phyloP scores from a whole-genome alignment of 768 basidiomycete species.

The Russula sp. region DNA sequence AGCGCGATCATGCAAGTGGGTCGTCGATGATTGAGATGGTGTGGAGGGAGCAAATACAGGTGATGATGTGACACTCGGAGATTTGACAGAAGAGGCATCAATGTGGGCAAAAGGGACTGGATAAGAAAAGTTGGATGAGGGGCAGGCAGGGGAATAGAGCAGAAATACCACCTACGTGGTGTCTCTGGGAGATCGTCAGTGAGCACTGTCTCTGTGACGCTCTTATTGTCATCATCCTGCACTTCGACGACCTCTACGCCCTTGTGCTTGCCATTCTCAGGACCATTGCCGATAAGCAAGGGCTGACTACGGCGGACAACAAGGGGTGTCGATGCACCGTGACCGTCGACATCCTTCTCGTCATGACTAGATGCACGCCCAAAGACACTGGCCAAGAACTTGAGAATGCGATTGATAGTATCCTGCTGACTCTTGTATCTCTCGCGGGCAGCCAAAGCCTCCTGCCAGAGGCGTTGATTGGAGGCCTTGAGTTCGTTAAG shows the following conservation, averaged over 20 bases:
- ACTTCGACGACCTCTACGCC: slow-evolving; percentile 31
- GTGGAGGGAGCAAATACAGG: slow-evolving; percentile 1
- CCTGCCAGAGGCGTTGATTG: slow-evolving; percentile 90
- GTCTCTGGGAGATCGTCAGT: neutral
- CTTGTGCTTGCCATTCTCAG: slow-evolving; percentile 33
- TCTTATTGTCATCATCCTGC: slow-evolving; percentile 36
- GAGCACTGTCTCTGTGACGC: slow-evolving; percentile 20
- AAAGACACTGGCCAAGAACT: slow-evolving; percentile 92
- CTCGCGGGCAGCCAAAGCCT: slow-evolving; percentile 69
- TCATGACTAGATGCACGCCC: slow-evolving; percentile 39
- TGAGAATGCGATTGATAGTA: slow-evolving; percentile 90
- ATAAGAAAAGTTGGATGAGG: neutral
- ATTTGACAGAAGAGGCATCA: slow-evolving; percentile 13
- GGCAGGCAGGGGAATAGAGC: neutral
- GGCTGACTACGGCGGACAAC: slow-evolving; percentile 49
- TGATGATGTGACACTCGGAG: slow-evolving; percentile 3
- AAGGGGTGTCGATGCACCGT: slow-evolving; percentile 30
- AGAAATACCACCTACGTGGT: neutral
- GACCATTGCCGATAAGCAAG: slow-evolving; percentile 59
- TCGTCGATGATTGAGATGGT: neutral
- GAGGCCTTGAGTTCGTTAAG: slow-evolving; percentile 81
- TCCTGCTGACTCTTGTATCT: slow-evolving; percentile 91
- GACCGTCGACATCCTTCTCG: slow-evolving; percentile 32
- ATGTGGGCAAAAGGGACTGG: slow-evolving; percentile 18
- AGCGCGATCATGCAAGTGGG: slow-evolving; percentile 7